Evolutionary conservation across 2,329 filamentous ascomycete genomes (phyloP).

Genomic region (Monilinia fructigena): DNA sequence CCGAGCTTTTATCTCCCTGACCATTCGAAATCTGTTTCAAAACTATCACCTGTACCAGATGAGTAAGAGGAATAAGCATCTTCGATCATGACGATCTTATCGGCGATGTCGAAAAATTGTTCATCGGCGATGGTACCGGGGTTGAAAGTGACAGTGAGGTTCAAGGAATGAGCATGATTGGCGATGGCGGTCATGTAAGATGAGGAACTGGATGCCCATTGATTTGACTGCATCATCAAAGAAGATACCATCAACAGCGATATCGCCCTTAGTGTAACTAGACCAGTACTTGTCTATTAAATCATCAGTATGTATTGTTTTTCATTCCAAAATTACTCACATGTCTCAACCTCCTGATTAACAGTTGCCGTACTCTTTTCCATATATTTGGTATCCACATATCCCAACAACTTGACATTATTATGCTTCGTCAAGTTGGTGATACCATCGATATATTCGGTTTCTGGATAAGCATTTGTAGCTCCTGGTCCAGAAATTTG

Average conservation of each 20-base stretch:
- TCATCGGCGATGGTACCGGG: not conserved
- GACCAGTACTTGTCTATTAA: constrained; percentile 22
- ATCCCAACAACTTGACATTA: constrained; percentile 21
- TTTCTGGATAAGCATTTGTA: not conserved
- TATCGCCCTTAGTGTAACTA: constrained; percentile 10
- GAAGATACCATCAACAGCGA: constrained; percentile 12
- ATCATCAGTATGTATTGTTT: too few relatives aligned
- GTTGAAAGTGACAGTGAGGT: constrained; percentile 18
- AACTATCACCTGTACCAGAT: not conserved
- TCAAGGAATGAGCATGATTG: not conserved
- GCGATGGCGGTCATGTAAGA: constrained; percentile 10
- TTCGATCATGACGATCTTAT: constrained; percentile 18
- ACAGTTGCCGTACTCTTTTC: not conserved
- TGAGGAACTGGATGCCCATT: not conserved
- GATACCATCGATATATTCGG: constrained; percentile 4
- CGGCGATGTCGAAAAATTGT: constrained; percentile 6
- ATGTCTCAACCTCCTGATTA: constrained; percentile 12
- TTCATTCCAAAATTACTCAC: not conserved
- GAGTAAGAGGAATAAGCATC: not conserved
- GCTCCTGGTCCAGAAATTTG: constrained; percentile 5
- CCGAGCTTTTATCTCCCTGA: not conserved
- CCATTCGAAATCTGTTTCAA: not conserved
- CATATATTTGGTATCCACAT: constrained; percentile 18
- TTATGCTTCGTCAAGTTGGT: not conserved
- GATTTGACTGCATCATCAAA: constrained; percentile 15